A percentile compares a stretch with the other conserved stretches of the same genome.
Evolutionary conservation across 2,329 filamentous ascomycete species (phyloP).

Genomic region (Helotiales sp.): DNA sequence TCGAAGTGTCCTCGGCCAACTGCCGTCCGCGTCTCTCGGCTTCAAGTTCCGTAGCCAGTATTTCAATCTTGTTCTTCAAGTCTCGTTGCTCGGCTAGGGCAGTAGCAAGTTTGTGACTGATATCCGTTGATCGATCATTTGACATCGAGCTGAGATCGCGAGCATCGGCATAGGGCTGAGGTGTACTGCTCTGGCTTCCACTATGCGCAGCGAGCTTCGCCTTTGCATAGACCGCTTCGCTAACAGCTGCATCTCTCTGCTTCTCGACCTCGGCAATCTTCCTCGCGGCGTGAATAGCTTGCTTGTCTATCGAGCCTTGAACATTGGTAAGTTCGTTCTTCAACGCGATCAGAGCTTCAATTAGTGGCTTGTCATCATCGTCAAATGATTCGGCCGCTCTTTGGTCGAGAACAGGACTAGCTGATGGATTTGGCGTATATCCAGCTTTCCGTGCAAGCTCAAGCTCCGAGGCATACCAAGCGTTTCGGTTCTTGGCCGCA

Average conservation of each 20-base stretch:
- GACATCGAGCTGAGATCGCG: conserved; percentile 62
- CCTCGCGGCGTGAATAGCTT: conserved; percentile 82
- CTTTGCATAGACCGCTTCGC: conserved; percentile 93
- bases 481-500: conserved; percentile 81
- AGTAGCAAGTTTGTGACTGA: conserved; percentile 81
- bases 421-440: conserved; percentile 74
- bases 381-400: conserved; percentile 79
- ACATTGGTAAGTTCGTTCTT: conserved; percentile 86
- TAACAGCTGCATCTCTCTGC: conserved; percentile 91
- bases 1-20: conserved; percentile 85
- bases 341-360: conserved; percentile 93
- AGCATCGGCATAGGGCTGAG: conserved; percentile 61
- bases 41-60: conserved; percentile 71
- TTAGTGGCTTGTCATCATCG: conserved; percentile 88
- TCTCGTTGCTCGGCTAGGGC: conserved; percentile 80
- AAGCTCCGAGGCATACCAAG: conserved; percentile 96
- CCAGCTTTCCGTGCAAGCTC: conserved; percentile 90
- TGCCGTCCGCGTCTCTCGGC: conserved; percentile 81
- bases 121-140: conserved; percentile 72
- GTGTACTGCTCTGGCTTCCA: conserved; percentile 65
- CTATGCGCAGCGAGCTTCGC: conserved; percentile 86
- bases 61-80: conserved; percentile 76
- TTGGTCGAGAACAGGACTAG: conserved; percentile 76
- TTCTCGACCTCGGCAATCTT: conserved; percentile 93
- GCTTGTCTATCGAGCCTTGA: conserved; percentile 86